Base-by-base conservation (phyloP, 345 rosid species). In the Corchorus olitorius region DNA sequence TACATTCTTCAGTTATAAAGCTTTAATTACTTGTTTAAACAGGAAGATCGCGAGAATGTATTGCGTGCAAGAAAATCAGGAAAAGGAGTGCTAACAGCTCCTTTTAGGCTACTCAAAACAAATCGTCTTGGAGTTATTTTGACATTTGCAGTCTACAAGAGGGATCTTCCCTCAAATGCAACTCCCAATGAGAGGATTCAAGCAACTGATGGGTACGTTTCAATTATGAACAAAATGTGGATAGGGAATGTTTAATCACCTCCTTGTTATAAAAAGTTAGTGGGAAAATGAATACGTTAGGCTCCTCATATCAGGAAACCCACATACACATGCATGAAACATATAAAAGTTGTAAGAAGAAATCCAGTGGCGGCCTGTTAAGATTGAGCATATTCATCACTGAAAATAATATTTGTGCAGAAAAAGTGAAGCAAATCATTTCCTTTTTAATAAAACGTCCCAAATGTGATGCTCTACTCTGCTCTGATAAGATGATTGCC, bases 41-140 rank as follows among this genome's bases (percentile, higher is more conserved):
- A 95, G 99, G 99, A 95, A 86, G 99, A 95, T 82, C 87, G 96
- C 14, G 92, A 90, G 77, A 95, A 95, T 75, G 94, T 95, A 48
- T 79, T 95, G 62, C 93, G 93, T 52, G 98, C 99, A 34, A 91
- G 99, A 86, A 90, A 58, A 58, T 91, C 88, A 7, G 98, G 98
- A 75, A 93, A 91, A 80, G 98, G 99, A 63, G 98, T 91, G 79
- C 86, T 95, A 63, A 95, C 99, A 71, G 99, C 99, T 79, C 99
- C 99, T 77, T 95, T 95, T 73, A 88, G 89, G 83, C 79, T 95
- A 80, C 82, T 95, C 52, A 95, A 95, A 88, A 85, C 97, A 65
- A 91, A 92, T 61, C 89, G 99, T 49, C 99, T 95, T 43, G 99
- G 99, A 62, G 98, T 95, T 70, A 95, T 95, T 73, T 84, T 95